Evolutionary conservation across 345 rosid genomes (phyloP).

Genomic region (Bretschneidera sinensis): DNA sequence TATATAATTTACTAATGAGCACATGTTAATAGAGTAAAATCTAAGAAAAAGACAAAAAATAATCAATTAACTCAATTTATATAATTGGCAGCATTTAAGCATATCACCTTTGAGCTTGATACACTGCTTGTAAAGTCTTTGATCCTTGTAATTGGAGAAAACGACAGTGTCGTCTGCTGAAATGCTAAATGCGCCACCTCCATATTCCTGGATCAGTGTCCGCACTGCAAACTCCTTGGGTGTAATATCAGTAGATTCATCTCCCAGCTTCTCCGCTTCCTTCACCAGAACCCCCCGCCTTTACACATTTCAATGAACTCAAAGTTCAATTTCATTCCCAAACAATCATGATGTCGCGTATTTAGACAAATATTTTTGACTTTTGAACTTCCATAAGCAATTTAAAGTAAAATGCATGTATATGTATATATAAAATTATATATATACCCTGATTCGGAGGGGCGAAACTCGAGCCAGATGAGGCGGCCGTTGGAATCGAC

Average conservation of each 20-base stretch:
- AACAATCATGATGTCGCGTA: neutral
- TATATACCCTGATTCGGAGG: slow-evolving; percentile 65
- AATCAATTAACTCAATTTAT: too few relatives aligned
- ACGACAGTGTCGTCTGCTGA: slow-evolving; percentile 51
- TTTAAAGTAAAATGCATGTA: neutral
- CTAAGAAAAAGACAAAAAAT: too few relatives aligned
- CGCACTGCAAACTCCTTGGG: slow-evolving; percentile 79
- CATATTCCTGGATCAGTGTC: slow-evolving; percentile 80
- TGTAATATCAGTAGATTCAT: slow-evolving; percentile 56
- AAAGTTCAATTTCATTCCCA: neutral
- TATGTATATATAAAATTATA: neutral
- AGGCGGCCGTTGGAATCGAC: slow-evolving; percentile 68
- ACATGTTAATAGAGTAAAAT: too few relatives aligned
- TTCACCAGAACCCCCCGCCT: slow-evolving; percentile 74
- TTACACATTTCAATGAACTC: neutral
- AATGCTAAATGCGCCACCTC: slow-evolving; percentile 86
- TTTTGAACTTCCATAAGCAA: neutral
- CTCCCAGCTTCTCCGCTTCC: slow-evolving; percentile 51
- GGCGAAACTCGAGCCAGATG: slow-evolving; percentile 83
- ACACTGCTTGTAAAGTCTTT: slow-evolving; percentile 67
- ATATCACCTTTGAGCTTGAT: slow-evolving; percentile 37
- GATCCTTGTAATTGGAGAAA: slow-evolving; percentile 88
- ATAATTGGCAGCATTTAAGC: neutral
- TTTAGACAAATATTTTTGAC: too few relatives aligned
- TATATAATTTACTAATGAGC: too few relatives aligned